Base-by-base conservation (phyloP, 768 basidiomycete genomes). In the Tephrocybe rancida region DNA sequence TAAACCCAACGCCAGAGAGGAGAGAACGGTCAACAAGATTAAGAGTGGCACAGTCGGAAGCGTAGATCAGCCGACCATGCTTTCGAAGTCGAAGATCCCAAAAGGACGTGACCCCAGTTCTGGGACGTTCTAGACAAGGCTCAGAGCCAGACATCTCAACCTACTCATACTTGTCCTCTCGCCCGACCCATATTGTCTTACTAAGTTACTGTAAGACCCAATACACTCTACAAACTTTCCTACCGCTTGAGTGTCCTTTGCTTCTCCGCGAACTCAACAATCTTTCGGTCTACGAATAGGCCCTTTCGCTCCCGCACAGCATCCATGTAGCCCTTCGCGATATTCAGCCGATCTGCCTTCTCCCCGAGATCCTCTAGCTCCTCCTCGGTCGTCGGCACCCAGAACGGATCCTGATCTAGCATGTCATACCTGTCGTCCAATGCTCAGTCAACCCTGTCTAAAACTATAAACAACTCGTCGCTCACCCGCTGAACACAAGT, bases 351-450 rank as follows among this genome's bases (percentile, higher is more conserved):
- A 66, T 98, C 97, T 0, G 96, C 87, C 69, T 98, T 98, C 68
- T 96, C 94, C 42, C 97, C 97, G 9, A 99, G 76, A 67, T 98
- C 96, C 67, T 98, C 96, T 35, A 98, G 75, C 59, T 98, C 96
- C 65, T 97, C 95, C 63, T 95, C 92, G 0, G 96, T 98, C 16
- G 93, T 95, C 0, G 95, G 95, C 3, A 97, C 94, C 95, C 95
- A 98, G 74, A 95, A 98, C 5, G 95, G 95, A 74, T 98, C 93
- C 61, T 87, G 84, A 68, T 96, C 92, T 21, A 98, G 79, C 63
- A 96, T 79, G 68, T 98, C 95, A 69, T 95, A 99, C 35, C 92
- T 92, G n/a, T n/a, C n/a, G n/a, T n/a, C n/a, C n/a, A n/a, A 57
- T 49, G 24, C 50, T 67, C 49, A 70, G 57, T 50, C 35, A 34